Percentiles rank a stretch among this genome's conserved stretches.
Conservation (phyloP, 441 rosid genomes). For the Populus hybrid region DNA sequence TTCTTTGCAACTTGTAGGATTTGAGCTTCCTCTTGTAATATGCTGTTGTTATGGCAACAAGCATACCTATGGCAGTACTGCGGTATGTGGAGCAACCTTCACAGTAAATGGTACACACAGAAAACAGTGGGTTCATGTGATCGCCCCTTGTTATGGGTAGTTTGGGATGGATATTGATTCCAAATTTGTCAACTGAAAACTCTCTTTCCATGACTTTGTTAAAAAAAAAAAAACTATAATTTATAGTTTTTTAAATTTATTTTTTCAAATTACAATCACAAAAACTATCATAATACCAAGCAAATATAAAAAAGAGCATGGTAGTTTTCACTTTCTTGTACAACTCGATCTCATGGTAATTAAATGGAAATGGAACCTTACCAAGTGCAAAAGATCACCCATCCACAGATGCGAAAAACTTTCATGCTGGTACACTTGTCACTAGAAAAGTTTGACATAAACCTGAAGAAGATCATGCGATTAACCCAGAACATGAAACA, state of each 20-base stretch:
- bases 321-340: no score
- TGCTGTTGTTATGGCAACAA: constrained; percentile 74
- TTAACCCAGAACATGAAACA: background rate
- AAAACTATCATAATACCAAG: no score
- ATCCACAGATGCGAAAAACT: background rate
- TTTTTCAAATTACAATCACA: no score
- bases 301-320: background rate
- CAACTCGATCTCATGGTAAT: no score
- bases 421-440: background rate
- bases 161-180: constrained; percentile 71
- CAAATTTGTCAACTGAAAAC: no score
- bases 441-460: background rate
- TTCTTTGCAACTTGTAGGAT: constrained; percentile 31
- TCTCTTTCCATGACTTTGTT: no score
- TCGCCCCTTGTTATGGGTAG: constrained; percentile 47
- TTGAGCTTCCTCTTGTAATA: constrained; percentile 49
- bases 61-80: constrained; percentile 31
- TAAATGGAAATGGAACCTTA: no score
- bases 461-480: background rate
- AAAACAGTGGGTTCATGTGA: constrained; percentile 49
- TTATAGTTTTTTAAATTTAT: no score
- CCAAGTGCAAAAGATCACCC: background rate
- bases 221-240: no score
- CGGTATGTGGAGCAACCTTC: constrained; percentile 58
- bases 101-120: constrained; percentile 39